Evolutionary conservation across 2,329 filamentous ascomycete species (phyloP).

Genomic region (Ceratocystis cacaofunesta): DNA sequence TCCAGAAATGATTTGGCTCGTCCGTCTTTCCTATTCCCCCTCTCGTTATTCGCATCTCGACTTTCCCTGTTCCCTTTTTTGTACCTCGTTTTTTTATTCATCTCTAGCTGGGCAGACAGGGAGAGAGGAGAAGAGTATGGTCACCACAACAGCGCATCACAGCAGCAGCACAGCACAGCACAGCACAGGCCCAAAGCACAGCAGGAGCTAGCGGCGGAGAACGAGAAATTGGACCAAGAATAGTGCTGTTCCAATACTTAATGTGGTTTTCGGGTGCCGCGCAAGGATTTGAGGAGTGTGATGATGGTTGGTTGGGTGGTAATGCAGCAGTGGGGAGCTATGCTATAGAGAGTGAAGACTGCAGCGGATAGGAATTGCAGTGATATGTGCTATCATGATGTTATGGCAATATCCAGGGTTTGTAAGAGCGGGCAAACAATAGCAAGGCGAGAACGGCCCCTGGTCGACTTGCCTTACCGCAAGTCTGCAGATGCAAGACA

Average conservation of each 20-base stretch:
- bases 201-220: not conserved
- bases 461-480: not conserved
- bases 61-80: not conserved
- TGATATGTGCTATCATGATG: too few relatives aligned
- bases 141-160: not conserved
- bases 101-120: not conserved
- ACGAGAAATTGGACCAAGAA: not conserved
- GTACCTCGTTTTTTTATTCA: not conserved
- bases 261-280: not conserved
- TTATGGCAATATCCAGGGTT: too few relatives aligned
- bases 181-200: slow-evolving; percentile 1
- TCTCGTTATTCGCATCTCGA: not conserved
- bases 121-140: not conserved
- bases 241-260: not conserved
- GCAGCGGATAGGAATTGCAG: too few relatives aligned
- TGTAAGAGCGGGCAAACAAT: not conserved
- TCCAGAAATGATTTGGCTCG: not conserved
- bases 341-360: not conserved
- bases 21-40: too few relatives aligned
- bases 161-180: not conserved
- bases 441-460: not conserved
- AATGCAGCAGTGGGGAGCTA: not conserved
- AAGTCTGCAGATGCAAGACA: not conserved
- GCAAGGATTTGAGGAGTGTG: not conserved
- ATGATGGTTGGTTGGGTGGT: not conserved